Conservation (phyloP, 2,329 filamentous ascomycete species). For the Nothophaeocryptopus gaeumannii region DNA sequence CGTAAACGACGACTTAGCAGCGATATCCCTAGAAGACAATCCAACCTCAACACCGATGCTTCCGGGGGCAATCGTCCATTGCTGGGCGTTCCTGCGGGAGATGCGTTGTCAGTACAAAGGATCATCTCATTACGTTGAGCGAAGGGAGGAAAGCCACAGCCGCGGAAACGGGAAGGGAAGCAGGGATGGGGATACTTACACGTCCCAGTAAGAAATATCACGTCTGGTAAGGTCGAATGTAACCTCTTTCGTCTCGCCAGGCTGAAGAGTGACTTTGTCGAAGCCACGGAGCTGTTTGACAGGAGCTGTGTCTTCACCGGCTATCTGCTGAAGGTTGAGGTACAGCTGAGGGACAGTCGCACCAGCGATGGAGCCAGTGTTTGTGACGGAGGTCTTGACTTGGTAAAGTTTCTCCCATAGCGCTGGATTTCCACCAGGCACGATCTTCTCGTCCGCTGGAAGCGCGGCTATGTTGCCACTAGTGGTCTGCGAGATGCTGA, state of each 20-base stretch:
- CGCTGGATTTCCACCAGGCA: slow-evolving; percentile 31
- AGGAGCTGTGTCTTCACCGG: slow-evolving; percentile 35
- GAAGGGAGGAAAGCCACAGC: not conserved
- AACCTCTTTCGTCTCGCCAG: slow-evolving; percentile 22
- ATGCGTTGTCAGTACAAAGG: not conserved
- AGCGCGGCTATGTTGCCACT: slow-evolving; percentile 15
- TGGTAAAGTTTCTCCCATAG: slow-evolving; percentile 62
- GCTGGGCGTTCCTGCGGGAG: slow-evolving; percentile 2
- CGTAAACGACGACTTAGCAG: slow-evolving; percentile 15
- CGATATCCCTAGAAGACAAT: slow-evolving; percentile 30
- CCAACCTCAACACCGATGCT: slow-evolving; percentile 23
- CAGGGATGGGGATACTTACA: slow-evolving; percentile 43
- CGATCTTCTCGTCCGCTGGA: slow-evolving; percentile 19
- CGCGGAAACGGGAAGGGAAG: not conserved
- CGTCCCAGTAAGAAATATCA: slow-evolving; percentile 24
- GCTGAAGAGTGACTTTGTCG: slow-evolving; percentile 36
- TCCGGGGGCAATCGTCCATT: slow-evolving; percentile 8
- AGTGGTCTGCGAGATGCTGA: slow-evolving; percentile 9
- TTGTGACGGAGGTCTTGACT: slow-evolving; percentile 58
- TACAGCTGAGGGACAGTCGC: slow-evolving; percentile 58
- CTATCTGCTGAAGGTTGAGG: slow-evolving; percentile 39
- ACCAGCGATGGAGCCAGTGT: slow-evolving; percentile 55
- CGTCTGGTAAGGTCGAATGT: slow-evolving; percentile 20
- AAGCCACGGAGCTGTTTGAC: slow-evolving; percentile 38
- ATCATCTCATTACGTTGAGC: too few relatives aligned